Evolutionary conservation across 2,329 filamentous ascomycete genomes (phyloP).

Genomic region (Aspergillus sp.): DNA sequence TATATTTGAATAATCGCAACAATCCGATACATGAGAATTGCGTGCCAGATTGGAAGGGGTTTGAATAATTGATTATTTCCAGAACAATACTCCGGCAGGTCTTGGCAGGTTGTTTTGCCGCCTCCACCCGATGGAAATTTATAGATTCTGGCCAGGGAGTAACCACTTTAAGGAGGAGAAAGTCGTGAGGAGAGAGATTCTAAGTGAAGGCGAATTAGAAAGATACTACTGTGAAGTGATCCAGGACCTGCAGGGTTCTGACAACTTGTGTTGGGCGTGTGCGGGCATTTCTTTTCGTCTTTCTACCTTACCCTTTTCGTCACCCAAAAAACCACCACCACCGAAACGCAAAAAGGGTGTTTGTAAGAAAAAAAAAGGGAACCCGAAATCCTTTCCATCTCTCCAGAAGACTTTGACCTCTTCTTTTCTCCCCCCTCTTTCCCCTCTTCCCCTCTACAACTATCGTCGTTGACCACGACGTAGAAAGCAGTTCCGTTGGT

Average conservation of each 20-base stretch:
- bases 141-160: neutral
- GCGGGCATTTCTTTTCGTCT: conserved; percentile 9
- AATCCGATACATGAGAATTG: neutral
- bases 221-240: neutral
- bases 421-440: conserved; percentile 19
- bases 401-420: conserved; percentile 17
- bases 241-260: neutral
- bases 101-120: conserved; percentile 16
- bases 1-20: neutral
- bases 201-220: neutral
- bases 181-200: neutral
- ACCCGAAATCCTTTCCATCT: conserved; percentile 14
- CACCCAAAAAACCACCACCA: conserved; percentile 13
- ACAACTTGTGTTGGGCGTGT: neutral
- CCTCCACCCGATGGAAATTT: conserved; percentile 14
- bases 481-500: conserved; percentile 15
- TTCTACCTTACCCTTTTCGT: conserved; percentile 13
- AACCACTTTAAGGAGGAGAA: neutral
- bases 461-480: conserved; percentile 25
- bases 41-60: neutral
- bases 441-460: conserved; percentile 12
- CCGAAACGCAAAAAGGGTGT: conserved; percentile 17
- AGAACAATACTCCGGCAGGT: conserved; percentile 10
- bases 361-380: conserved; percentile 15
- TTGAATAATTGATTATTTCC: neutral